Base-by-base conservation (phyloP, 2,329 filamentous ascomycete genomes). In the Ophiocordyceps sinensis region DNA sequence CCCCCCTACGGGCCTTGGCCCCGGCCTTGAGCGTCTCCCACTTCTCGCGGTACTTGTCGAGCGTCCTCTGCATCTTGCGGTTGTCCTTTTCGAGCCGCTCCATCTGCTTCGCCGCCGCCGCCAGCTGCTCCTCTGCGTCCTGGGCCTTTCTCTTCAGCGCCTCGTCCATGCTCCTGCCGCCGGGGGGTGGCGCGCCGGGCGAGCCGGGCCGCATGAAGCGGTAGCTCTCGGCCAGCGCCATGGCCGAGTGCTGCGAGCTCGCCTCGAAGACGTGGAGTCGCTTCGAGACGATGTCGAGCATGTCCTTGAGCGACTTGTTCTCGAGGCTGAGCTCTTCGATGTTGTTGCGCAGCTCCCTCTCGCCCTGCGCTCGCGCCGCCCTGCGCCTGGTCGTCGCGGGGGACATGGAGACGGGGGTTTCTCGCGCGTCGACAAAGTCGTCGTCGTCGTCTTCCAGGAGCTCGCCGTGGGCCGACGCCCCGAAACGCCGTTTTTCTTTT, bases 241-340 rank as follows among this genome's bases (percentile, higher is more conserved):
- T 75, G 41, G 82, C 85, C 31, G 83, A 88, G 47, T 81, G 86
- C 61, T 96, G 91, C 0, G 87, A 86, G 51, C 85, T 88, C 32
- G 86, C 80, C 61, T 98, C 89, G 64, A 94, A 98, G 46, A 87
- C 82, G 52, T 91, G 84, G n/a, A 98, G 73, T 1, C 89, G 77
- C 51, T 82, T 85, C 46, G 83, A 85, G 30, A 95, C 73, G 39
- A 85, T 86, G 60, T 96, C 88, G 9, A 94, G 76, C 51, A 87
- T 79, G 43, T 82, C 76, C 53, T 91, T 89, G 39, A 96, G 71
- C 10, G 83, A 84, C 46, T 82, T 75, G 58, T 96, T 98, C 56
- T 96, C 86, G 38, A 89, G 75, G 47, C 82, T 79, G 10, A 96
- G 71, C 60, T 98, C 91, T 59, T 98, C 91, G 46, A 86, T 68